These are phyloP conservation scores for Centaurea solstitialis DNA, from an alignment of 129 eudicot genomes.

Conservation along the genomic window DNA sequence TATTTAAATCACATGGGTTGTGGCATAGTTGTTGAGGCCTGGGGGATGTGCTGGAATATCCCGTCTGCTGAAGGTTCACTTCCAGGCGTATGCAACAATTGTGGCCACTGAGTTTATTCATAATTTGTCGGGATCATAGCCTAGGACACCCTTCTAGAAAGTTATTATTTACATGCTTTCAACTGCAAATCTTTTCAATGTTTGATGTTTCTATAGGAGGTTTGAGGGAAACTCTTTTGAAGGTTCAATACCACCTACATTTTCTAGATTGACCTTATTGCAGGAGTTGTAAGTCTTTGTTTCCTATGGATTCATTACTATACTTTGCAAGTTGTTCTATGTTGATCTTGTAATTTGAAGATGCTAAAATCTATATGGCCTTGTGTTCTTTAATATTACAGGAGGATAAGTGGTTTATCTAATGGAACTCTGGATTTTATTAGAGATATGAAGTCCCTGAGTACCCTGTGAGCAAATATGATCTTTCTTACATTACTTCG, in stretches of 20 bases:
- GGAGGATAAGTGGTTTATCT: slow-evolving; percentile 82
- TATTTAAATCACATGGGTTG: too few species aligned
- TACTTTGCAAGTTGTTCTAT: slow-evolving; percentile 4
- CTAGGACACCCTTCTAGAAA: too few species aligned
- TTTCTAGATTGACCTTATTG: slow-evolving; percentile 59
- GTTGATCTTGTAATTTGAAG: background rate
- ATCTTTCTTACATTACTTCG: background rate
- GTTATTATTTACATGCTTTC: background rate
- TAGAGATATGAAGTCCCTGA: slow-evolving; percentile 45
- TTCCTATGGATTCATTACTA: background rate
- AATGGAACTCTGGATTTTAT: slow-evolving; percentile 77
- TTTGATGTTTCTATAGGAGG: slow-evolving; percentile 50
- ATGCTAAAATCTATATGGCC: background rate
- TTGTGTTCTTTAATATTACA: too few species aligned
- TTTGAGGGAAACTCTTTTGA: slow-evolving; percentile 74
- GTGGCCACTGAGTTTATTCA: too few species aligned
- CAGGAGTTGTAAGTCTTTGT: slow-evolving; percentile 55
- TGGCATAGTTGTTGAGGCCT: too few species aligned
- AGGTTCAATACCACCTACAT: slow-evolving; percentile 77
- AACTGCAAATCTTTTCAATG: background rate
- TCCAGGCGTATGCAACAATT: too few species aligned
- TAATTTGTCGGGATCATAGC: too few species aligned
- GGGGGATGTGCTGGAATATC: too few species aligned
- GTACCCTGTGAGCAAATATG: slow-evolving; percentile 48
- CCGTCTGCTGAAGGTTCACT: too few species aligned